These are phyloP conservation scores for Trametes villosa DNA, from an alignment of 768 basidiomycete species.

Conservation along the genomic window DNA sequence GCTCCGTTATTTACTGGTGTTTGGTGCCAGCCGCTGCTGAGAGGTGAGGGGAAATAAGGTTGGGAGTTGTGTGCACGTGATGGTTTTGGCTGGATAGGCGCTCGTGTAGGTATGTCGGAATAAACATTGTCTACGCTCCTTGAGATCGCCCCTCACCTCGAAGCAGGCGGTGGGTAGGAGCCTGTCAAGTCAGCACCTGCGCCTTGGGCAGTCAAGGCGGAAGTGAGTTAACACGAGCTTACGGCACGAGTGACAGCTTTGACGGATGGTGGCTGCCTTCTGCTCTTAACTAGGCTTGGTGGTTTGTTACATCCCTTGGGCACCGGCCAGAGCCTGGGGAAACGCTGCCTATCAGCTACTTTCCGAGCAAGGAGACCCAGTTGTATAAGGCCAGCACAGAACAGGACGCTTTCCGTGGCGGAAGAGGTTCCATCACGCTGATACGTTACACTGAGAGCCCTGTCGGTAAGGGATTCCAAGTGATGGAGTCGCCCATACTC, in stretches of 20 bases:
- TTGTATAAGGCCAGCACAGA: conserved; percentile 10
- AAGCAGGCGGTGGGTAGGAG: not conserved
- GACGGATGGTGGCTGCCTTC: not conserved
- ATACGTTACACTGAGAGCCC: conserved; percentile 14
- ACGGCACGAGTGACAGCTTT: not conserved
- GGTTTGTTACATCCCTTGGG: conserved; percentile 20
- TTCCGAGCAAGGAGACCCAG: conserved; percentile 16
- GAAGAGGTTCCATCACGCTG: conserved; percentile 13
- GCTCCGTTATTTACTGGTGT: not conserved
- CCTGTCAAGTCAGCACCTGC: conserved; percentile 1
- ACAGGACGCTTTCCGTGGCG: conserved; percentile 14
- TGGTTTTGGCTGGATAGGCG: not conserved
- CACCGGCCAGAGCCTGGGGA: conserved; percentile 14
- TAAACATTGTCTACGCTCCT: not conserved
- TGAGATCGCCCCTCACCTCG: not conserved
- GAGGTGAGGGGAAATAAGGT: not conserved
- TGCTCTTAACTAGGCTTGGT: conserved; percentile 24
- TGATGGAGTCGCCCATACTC: not conserved
- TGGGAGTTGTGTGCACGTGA: not conserved
- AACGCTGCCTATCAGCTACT: conserved; percentile 22
- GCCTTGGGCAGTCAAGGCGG: conserved; percentile 19
- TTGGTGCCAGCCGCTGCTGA: not conserved
- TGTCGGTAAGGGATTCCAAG: not conserved
- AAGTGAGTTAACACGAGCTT: conserved; percentile 4
- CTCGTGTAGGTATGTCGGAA: not conserved